Base-by-base conservation (phyloP, 495 filamentous ascomycete species). In the Daldinia vernicosa region DNA sequence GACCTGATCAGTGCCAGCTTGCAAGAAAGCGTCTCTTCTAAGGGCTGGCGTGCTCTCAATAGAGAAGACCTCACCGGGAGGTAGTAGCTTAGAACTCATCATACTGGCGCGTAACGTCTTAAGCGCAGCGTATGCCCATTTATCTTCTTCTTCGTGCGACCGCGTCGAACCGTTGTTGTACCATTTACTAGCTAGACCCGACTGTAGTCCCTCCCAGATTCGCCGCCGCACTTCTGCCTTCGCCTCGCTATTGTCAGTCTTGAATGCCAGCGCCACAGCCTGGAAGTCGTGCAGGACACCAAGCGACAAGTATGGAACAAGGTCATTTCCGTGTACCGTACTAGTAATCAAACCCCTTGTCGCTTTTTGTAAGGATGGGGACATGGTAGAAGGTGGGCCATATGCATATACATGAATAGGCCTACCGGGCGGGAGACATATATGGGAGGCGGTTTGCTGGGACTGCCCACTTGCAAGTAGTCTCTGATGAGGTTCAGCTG, bases 401-500 rank as follows among this genome's bases (percentile, higher is more conserved):
- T 92, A 94, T 37, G 91, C 90, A 77, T 91, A 95, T 54, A 92
- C 91, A 74, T 92, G 91, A 40, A 93, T 89, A 51, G 88, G 90
- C 8, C 92, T 85, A 51, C 88, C 87, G 0, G 87, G 70, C 19
- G 89, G 92, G 4, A 92, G 85, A 47, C 80, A 85, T 59, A 88
- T 82, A 53, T 72, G 72, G 59, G 64, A 74, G 45, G 54, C 69
- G 26, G 56, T 70, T 22, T 65, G 72, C 40, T 35, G 22, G 9
- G 61, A 62, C 15, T 39, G 52, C 1, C 65, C 71, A 11, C 76
- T 73, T n/a, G 75, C 74, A 15, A 87, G 67, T 22, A 87, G 79
- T 14, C 81, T 76, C 35, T 78, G 79, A 62, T 82, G 78, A 4
- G 79, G 74, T n/a, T 80, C 75, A 0, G 78, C 19, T 9, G 88